phyloP scores from a whole-genome alignment of 2,329 filamentous ascomycete species.

The Chaetomium strumarium region DNA sequence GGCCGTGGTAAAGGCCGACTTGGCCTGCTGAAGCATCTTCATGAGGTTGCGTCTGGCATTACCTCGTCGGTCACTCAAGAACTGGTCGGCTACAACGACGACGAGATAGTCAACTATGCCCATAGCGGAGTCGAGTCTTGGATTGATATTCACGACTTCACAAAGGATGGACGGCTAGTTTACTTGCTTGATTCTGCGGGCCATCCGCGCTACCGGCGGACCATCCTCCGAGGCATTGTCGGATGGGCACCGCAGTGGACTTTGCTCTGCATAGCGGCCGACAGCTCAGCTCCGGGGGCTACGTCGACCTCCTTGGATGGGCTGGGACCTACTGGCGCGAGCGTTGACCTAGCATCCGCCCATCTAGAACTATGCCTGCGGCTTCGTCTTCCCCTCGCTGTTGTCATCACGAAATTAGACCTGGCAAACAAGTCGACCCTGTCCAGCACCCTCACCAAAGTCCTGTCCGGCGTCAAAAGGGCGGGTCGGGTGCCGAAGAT shows the following conservation, averaged over 20 bases:
- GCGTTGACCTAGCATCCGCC: slow-evolving; percentile 67
- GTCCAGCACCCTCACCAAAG: slow-evolving; percentile 62
- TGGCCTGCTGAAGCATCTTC: slow-evolving; percentile 83
- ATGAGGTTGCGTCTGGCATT: slow-evolving; percentile 85
- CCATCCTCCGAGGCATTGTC: slow-evolving; percentile 81
- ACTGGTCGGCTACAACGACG: slow-evolving; percentile 71
- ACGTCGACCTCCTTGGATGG: slow-evolving; percentile 47
- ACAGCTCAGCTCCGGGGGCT: slow-evolving; percentile 51
- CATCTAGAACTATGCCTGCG: slow-evolving; percentile 83
- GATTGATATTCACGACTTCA: slow-evolving; percentile 84
- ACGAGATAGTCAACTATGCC: slow-evolving; percentile 71
- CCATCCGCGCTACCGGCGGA: slow-evolving; percentile 81
- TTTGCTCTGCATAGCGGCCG: slow-evolving; percentile 77
- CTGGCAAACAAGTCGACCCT: slow-evolving; percentile 69
- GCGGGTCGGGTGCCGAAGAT: slow-evolving; percentile 69
- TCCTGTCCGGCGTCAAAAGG: slow-evolving; percentile 72
- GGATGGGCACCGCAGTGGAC: slow-evolving; percentile 97
- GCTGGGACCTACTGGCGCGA: slow-evolving; percentile 44
- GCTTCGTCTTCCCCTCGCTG: slow-evolving; percentile 67
- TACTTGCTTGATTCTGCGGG: slow-evolving; percentile 91
- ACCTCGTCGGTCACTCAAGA: slow-evolving; percentile 95
- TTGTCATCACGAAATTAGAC: slow-evolving; percentile 89
- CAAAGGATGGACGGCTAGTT: slow-evolving; percentile 68
- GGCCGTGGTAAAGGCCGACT: slow-evolving; percentile 84
- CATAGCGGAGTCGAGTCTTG: slow-evolving; percentile 84